Evolutionary conservation across 2,329 filamentous ascomycete species (phyloP).

Genomic region (Fusarium haematococcum): DNA sequence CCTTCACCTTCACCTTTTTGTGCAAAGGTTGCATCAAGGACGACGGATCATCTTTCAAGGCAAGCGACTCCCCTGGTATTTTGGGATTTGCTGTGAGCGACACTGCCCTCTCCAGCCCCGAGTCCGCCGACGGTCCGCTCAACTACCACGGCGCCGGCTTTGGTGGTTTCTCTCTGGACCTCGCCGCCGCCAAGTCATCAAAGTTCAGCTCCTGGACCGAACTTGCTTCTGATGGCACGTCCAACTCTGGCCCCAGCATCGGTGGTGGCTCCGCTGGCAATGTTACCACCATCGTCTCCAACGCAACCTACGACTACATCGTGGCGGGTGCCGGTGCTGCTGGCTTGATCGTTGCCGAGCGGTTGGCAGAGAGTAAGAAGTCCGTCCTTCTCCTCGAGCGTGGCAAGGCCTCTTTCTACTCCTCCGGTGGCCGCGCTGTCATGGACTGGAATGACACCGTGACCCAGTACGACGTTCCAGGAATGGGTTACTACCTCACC

Average conservation of each 20-base stretch:
- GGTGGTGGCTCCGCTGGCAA: conserved; percentile 41
- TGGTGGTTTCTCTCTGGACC: conserved; percentile 56
- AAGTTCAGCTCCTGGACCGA: conserved; percentile 58
- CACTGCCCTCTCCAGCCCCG: conserved; percentile 54
- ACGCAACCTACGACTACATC: conserved; percentile 69
- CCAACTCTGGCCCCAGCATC: conserved; percentile 42
- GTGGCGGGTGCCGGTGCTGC: conserved; percentile 72
- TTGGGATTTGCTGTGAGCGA: conserved; percentile 69
- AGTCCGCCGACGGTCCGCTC: conserved; percentile 48
- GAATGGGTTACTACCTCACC: conserved; percentile 79
- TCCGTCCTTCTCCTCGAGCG: conserved; percentile 72
- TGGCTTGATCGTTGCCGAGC: conserved; percentile 70
- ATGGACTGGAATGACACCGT: conserved; percentile 73
- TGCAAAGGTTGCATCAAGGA: conserved; percentile 69
- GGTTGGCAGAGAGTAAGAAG: conserved; percentile 68
- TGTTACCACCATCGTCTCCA: conserved; percentile 48
- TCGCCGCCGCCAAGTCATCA: conserved; percentile 52
- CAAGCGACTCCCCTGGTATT: conserved; percentile 57
- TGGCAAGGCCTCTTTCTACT: conserved; percentile 67
- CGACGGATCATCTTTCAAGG: conserved; percentile 57
- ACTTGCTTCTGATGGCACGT: conserved; percentile 56
- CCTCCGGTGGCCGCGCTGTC: conserved; percentile 73
- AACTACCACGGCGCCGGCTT: conserved; percentile 57
- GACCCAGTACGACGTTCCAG: conserved; percentile 78
- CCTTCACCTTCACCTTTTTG: conserved; percentile 73